Evolutionary conservation across 2,329 filamentous ascomycete species (phyloP).

Genomic region (Talaromyces sp.): DNA sequence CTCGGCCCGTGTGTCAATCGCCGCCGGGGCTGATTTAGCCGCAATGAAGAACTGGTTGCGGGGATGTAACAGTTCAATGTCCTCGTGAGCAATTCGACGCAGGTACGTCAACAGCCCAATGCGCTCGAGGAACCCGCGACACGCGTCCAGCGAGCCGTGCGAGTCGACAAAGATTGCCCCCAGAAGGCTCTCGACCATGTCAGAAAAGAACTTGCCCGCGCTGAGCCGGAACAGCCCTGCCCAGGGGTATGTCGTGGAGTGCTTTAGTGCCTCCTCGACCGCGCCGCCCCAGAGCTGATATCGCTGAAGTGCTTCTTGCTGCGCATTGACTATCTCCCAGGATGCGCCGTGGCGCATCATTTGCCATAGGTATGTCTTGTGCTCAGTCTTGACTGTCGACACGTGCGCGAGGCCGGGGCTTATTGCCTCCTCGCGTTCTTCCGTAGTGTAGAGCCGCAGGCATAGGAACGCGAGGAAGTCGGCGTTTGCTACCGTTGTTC

Average conservation of each 20-base stretch:
- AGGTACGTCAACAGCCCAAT: constrained; percentile 63
- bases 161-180: constrained; percentile 82
- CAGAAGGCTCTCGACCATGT: constrained; percentile 73
- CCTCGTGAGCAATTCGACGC: constrained; percentile 51
- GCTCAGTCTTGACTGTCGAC: constrained; percentile 15
- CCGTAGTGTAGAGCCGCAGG: constrained; percentile 46
- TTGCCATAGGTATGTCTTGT: constrained; percentile 55
- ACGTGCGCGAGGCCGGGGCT: constrained; percentile 18
- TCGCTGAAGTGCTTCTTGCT: constrained; percentile 39
- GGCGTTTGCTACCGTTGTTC: constrained; percentile 71
- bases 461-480: constrained; percentile 72
- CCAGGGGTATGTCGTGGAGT: constrained; percentile 67
- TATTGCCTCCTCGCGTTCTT: constrained; percentile 13
- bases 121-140: constrained; percentile 53
- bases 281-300: constrained; percentile 44
- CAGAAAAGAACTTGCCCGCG: constrained; percentile 72
- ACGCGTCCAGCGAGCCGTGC: constrained; percentile 53
- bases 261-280: constrained; percentile 48
- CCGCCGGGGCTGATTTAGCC: constrained; percentile 5
- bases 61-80: constrained; percentile 53
- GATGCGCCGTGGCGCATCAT: constrained; percentile 59
- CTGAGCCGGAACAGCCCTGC: constrained; percentile 58
- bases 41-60: constrained; percentile 47
- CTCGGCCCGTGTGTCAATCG: not conserved
- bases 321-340: constrained; percentile 41